Evolutionary conservation across 2,329 filamentous ascomycete species (phyloP), one percentile per base, ranked within the genome.

Genomic region (Tolypocladium guangdongense): DNA sequence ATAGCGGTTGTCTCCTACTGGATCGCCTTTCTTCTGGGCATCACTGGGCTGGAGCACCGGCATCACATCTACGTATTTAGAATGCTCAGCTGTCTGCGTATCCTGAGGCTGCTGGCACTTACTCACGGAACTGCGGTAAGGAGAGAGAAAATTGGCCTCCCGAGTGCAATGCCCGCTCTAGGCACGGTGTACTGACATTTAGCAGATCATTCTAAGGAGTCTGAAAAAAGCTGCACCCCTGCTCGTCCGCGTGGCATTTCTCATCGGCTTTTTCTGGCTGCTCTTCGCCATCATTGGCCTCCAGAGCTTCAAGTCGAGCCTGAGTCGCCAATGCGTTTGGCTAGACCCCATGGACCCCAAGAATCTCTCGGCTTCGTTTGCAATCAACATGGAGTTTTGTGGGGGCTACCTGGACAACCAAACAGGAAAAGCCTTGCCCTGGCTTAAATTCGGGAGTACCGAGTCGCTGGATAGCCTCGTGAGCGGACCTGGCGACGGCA

Each of bases 231-330:
- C 93, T 2, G 90, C 92, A 0, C 93, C 95, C 2, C 76, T 96
- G 37, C 81, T 99, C 27, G 82, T 96, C 30, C 90, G 96, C 57
- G 91, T 99, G 35, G 91, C 89, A 1, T 96, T 99, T 65, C 76
- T 99, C 24, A 90, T 99, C 59, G 81, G 88, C 16, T 99, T 99
- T 71, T 99, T 99, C 71, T 99, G 93, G 93, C 79, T 99, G 43
- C 74, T 97, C 12, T 99, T 99, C 71, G 93, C 90, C 38, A 96
- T 99, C 57, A 85, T 99, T 55, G 95, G 93, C 7, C 87, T 99
- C 24, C 95, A 99, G 67, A 96, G 88, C 70, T 99, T 99, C 74
- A 92, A 92, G 70, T 85, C 87, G 10, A 92, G 88, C 67, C 70
- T 92, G 27, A 82, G 81, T 59, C 85, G 88, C 49, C 84, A 83